Evolutionary conservation across 2,329 filamentous ascomycete species (phyloP), one percentile per base, ranked within the genome.

Genomic region (Fusarium humuli): DNA sequence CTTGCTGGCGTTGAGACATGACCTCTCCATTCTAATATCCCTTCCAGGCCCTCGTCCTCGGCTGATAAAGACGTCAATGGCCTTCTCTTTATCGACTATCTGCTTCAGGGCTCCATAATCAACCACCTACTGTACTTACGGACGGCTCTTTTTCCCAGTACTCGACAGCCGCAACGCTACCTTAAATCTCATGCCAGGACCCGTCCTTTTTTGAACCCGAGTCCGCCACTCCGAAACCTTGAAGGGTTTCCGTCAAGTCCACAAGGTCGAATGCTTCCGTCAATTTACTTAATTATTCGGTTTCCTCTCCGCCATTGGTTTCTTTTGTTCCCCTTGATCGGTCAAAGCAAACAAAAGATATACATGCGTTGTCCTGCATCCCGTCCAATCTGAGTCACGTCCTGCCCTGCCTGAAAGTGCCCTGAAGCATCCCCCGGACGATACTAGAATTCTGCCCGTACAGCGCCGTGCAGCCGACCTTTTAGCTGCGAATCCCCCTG

Each of bases 401-500:
- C 45, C 42, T 60, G 27, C 34, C 22, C 16, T 58, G 32, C n/a
- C 29, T 32, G 22, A 41, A 52, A 34, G 44, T 67, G 56, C 52
- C 44, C 47, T 60, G 42, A 23, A 45, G 29, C 27, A 32, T 40
- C 37, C 59, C 49, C 46, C 61, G 42, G 61, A 44, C 49, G 7
- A 22, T 20, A 37, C 37, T 56, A 54, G 44, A 44, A 45, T 53
- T 42, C 23, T 47, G 18, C n/a, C 49, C 32, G 22, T 58, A 66
- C 59, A 56, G 48, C 61, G 55, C 41, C 22, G 48, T 54, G 42
- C 42, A 66, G 34, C 61, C 61, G 62, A 42, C 37, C 59, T 54
- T 71, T 71, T 71, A 70, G 67, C 54, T 70, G 58, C 62, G 62
- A 67, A 60, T 70, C 57, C 67, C 61, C 67, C 67, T 70, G 67